phyloP scores from a whole-genome alignment of 192 early-diverging fungal species.

The Spinellus fusiger region DNA sequence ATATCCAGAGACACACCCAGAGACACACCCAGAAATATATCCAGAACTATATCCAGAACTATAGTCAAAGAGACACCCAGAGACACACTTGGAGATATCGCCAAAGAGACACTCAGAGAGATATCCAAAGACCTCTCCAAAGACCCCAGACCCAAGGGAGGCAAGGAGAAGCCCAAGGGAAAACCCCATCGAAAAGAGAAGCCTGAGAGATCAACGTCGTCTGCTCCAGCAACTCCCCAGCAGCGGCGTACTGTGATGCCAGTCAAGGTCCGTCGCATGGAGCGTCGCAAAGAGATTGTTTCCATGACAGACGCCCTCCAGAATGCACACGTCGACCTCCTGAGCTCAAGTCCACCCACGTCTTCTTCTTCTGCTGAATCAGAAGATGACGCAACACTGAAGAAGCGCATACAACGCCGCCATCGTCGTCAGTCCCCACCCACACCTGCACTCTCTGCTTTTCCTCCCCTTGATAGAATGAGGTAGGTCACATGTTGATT shows the following conservation, averaged over 20 bases:
- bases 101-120: no score
- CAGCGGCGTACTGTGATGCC: slow-evolving; percentile 17
- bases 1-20: no score
- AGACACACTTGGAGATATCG: no score
- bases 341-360: background rate
- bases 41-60: no score
- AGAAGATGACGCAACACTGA: background rate
- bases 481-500: no score
- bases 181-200: no score
- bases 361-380: slow-evolving; percentile 1
- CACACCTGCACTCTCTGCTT: background rate
- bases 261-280: slow-evolving; percentile 38
- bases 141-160: no score
- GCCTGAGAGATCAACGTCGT: background rate
- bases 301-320: slow-evolving; percentile 31
- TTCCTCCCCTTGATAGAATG: background rate
- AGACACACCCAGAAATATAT: no score
- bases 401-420: background rate
- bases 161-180: no score
- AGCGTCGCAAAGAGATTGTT: slow-evolving; percentile 40
- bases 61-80: no score
- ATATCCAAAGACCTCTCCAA: background rate
- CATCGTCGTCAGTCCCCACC: background rate
- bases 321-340: slow-evolving; percentile 4
- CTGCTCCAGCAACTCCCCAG: slow-evolving; percentile 14